These are phyloP conservation scores for Triticum timopheevii DNA, from an alignment of 176 grass and related monocot genomes.

Conservation along the genomic window DNA sequence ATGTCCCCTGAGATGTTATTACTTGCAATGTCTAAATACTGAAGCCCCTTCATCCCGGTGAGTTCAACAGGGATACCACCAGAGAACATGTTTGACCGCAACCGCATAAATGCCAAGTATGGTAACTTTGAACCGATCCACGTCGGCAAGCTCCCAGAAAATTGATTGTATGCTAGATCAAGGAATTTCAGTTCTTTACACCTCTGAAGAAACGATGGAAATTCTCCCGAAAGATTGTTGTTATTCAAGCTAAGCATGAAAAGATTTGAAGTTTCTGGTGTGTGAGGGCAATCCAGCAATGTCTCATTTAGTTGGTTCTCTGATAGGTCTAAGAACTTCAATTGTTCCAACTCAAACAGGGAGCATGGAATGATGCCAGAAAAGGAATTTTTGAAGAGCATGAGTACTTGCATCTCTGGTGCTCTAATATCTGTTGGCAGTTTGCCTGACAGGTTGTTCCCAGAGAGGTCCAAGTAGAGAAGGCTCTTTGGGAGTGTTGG, in stretches of 20 bases:
- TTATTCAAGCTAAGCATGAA: neutral
- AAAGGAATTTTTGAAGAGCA: constrained; percentile 19
- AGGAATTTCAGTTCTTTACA: neutral
- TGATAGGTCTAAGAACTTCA: neutral
- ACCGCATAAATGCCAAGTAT: neutral
- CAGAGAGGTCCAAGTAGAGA: neutral
- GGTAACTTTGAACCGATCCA: neutral
- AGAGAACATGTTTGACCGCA: constrained; percentile 16
- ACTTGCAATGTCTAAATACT: constrained; percentile 12
- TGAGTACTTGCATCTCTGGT: neutral
- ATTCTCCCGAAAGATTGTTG: neutral
- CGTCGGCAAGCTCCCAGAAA: neutral
- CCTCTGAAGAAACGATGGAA: neutral
- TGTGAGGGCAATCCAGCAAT: neutral
- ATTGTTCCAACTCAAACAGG: neutral
- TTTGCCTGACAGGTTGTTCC: neutral
- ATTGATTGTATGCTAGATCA: neutral
- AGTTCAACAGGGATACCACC: neutral
- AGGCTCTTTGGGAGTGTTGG: neutral
- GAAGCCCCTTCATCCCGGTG: constrained; percentile 3
- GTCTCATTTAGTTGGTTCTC: constrained; percentile 5
- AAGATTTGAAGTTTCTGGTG: neutral
- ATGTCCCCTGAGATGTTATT: constrained; percentile 10
- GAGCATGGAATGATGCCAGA: neutral
- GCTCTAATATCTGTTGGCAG: constrained; percentile 9